phyloP scores from a whole-genome alignment of 2,329 filamentous ascomycete species.

The Diaporthe capsici region DNA sequence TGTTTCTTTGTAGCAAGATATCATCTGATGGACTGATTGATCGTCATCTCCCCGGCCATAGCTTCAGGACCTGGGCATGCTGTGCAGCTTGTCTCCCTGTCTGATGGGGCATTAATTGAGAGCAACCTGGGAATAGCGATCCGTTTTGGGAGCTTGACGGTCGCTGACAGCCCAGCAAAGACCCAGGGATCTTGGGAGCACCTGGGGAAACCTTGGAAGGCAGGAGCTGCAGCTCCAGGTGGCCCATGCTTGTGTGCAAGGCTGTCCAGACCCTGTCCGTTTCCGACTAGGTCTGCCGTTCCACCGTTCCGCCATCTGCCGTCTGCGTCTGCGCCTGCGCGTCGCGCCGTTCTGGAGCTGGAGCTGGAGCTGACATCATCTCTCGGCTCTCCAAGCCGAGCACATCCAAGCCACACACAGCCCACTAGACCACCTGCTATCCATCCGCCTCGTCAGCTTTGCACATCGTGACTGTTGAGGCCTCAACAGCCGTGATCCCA shows the following conservation, averaged over 20 bases:
- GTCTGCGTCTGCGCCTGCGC: neutral
- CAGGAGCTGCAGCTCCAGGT: conserved; percentile 4
- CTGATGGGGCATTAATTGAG: conserved; percentile 15
- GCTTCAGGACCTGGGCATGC: neutral
- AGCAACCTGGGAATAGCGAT: conserved; percentile 13
- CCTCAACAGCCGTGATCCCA: neutral
- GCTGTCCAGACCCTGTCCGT: conserved; percentile 5
- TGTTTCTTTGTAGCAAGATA: neutral
- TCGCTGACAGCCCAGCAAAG: neutral
- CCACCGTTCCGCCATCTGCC: neutral
- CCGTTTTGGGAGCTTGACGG: conserved; percentile 4
- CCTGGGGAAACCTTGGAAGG: conserved; percentile 24
- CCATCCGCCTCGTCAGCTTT: conserved; percentile 13
- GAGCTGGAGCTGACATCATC: conserved; percentile 24
- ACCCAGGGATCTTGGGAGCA: neutral
- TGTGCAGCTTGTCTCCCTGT: conserved; percentile 27
- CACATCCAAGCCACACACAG: conserved; percentile 15
- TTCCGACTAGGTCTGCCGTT: conserved; percentile 1
- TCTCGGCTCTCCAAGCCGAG: conserved; percentile 11
- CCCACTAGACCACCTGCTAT: neutral
- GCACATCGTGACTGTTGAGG: conserved; percentile 20
- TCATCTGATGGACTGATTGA: conserved; percentile 21
- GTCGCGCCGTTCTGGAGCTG: neutral
- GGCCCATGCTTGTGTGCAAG: conserved; percentile 22
- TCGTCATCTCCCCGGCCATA: conserved; percentile 11